These are phyloP conservation scores for Helotiales sp. DNA, from an alignment of 2,329 filamentous ascomycete genomes.

Conservation along the genomic window DNA sequence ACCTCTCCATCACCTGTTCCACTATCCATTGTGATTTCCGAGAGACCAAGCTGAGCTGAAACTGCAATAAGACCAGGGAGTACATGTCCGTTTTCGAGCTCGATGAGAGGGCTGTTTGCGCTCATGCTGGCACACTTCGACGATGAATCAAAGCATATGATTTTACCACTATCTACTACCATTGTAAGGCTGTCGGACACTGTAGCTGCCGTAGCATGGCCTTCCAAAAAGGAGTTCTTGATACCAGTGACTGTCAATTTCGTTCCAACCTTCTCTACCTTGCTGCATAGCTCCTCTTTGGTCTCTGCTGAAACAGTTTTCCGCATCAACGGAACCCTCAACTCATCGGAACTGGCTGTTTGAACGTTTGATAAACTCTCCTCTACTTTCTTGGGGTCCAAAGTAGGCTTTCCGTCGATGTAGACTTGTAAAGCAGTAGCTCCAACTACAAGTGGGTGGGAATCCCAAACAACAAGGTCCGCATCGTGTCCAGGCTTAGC, in stretches of 20 bases:
- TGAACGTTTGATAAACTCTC: slow-evolving; percentile 36
- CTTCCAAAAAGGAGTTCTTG: slow-evolving; percentile 44
- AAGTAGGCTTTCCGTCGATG: slow-evolving; percentile 50
- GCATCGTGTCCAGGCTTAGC: slow-evolving; percentile 53
- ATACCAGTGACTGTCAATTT: slow-evolving; percentile 49
- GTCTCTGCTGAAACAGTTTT: slow-evolving; percentile 33
- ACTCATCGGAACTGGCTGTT: background rate
- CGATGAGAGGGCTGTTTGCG: slow-evolving; percentile 40
- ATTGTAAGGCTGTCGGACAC: slow-evolving; percentile 43
- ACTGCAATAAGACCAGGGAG: slow-evolving; percentile 56
- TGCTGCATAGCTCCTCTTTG: slow-evolving; percentile 38
- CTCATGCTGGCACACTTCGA: slow-evolving; percentile 43
- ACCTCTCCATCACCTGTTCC: slow-evolving; percentile 54
- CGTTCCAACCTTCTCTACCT: slow-evolving; percentile 31
- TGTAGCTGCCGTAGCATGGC: slow-evolving; percentile 21
- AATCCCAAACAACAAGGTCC: slow-evolving; percentile 56
- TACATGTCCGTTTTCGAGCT: slow-evolving; percentile 53
- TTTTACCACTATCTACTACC: slow-evolving; percentile 48
- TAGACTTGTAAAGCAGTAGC: slow-evolving; percentile 54
- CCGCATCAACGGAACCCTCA: slow-evolving; percentile 36
- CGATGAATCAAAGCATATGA: slow-evolving; percentile 47
- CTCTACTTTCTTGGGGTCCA: slow-evolving; percentile 44
- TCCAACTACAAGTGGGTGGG: slow-evolving; percentile 52
- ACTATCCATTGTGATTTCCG: slow-evolving; percentile 53
- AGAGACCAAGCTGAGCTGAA: slow-evolving; percentile 53